Base-by-base conservation (phyloP, 371 early-diverging fungal genomes). In the Actinomortierella ambigua region DNA sequence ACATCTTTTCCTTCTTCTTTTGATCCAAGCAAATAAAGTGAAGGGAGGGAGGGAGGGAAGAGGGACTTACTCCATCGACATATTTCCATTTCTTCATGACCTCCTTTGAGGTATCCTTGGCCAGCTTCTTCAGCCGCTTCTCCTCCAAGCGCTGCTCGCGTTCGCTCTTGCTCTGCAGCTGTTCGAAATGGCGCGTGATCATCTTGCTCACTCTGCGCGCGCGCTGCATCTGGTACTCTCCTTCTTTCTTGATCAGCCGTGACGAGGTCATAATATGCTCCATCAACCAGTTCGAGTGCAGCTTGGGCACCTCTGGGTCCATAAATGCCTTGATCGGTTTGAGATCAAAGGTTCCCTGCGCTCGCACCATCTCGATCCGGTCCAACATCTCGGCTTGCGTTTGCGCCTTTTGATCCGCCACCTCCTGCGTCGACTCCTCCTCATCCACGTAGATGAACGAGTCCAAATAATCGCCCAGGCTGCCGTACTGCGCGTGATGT, bases 31-130 rank as follows among this genome's bases (percentile, higher is more conserved):
- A 27, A 24, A 22, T 52, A n/a, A 28, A 22, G 27, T 18, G 22
- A 39, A 41, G 28, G 13, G n/a, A 29, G 69, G 15, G 23, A 24
- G 11, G 14, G 39, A 9, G 39, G 14, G 28, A 15, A 52, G 13
- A 1, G n/a, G 18, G 3, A 67, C 81, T 76, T 80, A 79, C 85
- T 24, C 79, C 67, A 57, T 89, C 85, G 0, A 91, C 84, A 13
- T 82, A 70, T 39, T 81, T 77, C 92, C 92, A 92, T 49, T 85
- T 87, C 49, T 79, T 80, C 59, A 84, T 86, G 5, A 92, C 87
- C 46, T 88, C 85, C 42, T 81, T 80, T 2, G 82, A 82, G 0
- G 87, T 85, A 79, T 82, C 77, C 54, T 90, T 91, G 2, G 92
- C 92, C 51, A 91, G 55, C 24, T 79, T 79, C 24, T 77, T 65